Evolutionary conservation across 1,284 basidiomycete species (phyloP), one percentile per base, ranked within the genome.

Genomic region (Takashimella koratensis): DNA sequence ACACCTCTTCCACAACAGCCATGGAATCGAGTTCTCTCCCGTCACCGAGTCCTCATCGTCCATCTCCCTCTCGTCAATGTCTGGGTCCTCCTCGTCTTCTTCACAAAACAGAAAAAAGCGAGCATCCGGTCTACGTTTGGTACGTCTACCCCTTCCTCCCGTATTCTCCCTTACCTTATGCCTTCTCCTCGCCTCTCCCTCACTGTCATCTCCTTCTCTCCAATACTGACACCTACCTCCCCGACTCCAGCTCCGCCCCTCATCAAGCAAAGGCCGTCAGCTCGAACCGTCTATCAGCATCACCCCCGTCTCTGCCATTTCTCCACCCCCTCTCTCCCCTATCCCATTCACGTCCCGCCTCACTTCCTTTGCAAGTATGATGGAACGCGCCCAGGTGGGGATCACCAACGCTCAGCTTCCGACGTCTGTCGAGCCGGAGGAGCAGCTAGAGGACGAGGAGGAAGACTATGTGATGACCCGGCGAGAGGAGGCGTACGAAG

Each of bases 191-290:
- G n/a, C n/a, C n/a, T n/a, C n/a, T n/a, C n/a, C n/a, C n/a, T n/a
- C n/a, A n/a, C n/a, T n/a, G n/a, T n/a, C n/a, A n/a, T n/a, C n/a
- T n/a, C n/a, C n/a, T n/a, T n/a, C n/a, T n/a, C n/a, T n/a, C n/a
- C n/a, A n/a, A n/a, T n/a, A n/a, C n/a, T n/a, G n/a, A n/a, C n/a
- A n/a, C n/a, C n/a, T n/a, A n/a, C n/a, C n/a, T n/a, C n/a, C n/a
- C n/a, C n/a, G n/a, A n/a, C n/a, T n/a, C n/a, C n/a, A 57, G 52
- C 49, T 57, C 1, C 43, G 49, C 36, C 56, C 56, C 5, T 48
- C 49, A 44, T 56, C 55, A 19, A 24, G 51, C 19, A 43, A 45
- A 16, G 48, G 56, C 3, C 27, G 39, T 47, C 30, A 8, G 10
- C 16, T 36, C 8, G 30, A 36, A 36, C 30, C 30, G 8, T 36